A percentile compares a stretch with the other conserved stretches of the same genome.
phyloP scores from a whole-genome alignment of 2,329 filamentous ascomycete genomes.

The Mycosphaerella arachidis region DNA sequence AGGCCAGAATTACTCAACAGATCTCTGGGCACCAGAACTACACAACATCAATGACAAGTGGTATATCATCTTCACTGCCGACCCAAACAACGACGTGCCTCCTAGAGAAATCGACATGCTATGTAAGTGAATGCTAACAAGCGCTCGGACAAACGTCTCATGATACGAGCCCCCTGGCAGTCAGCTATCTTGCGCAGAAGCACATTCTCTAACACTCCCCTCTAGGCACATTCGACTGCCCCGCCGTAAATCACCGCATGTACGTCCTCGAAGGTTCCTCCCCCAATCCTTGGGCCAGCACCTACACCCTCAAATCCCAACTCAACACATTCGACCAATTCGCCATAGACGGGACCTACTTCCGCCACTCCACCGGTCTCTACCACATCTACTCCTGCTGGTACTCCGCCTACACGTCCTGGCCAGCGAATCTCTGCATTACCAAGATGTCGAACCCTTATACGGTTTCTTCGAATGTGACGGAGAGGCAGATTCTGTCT shows the following conservation, averaged over 20 bases:
- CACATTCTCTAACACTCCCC: slow-evolving; percentile 27
- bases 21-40: slow-evolving; percentile 50
- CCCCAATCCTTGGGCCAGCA: slow-evolving; percentile 43
- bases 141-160: slow-evolving; percentile 8
- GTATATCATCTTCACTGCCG: slow-evolving; percentile 52
- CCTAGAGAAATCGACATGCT: slow-evolving; percentile 46
- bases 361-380: slow-evolving; percentile 39
- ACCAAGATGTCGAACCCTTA: slow-evolving; percentile 47
- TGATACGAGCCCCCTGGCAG: not conserved
- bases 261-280: slow-evolving; percentile 44
- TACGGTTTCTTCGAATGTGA: slow-evolving; percentile 44
- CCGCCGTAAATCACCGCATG: slow-evolving; percentile 51
- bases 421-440: slow-evolving; percentile 52
- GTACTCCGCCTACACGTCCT: slow-evolving; percentile 43
- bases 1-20: slow-evolving; percentile 43
- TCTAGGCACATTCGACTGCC: slow-evolving; percentile 35
- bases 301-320: slow-evolving; percentile 43
- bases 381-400: slow-evolving; percentile 43
- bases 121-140: slow-evolving; percentile 27
- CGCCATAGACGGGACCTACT: slow-evolving; percentile 52
- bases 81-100: slow-evolving; percentile 44
- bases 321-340: slow-evolving; percentile 51
- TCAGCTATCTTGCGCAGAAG: not conserved
- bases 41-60: slow-evolving; percentile 45
- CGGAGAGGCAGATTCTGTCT: slow-evolving; percentile 45